Conservation (phyloP, 768 basidiomycete species). For the Termitomyces sp. region DNA sequence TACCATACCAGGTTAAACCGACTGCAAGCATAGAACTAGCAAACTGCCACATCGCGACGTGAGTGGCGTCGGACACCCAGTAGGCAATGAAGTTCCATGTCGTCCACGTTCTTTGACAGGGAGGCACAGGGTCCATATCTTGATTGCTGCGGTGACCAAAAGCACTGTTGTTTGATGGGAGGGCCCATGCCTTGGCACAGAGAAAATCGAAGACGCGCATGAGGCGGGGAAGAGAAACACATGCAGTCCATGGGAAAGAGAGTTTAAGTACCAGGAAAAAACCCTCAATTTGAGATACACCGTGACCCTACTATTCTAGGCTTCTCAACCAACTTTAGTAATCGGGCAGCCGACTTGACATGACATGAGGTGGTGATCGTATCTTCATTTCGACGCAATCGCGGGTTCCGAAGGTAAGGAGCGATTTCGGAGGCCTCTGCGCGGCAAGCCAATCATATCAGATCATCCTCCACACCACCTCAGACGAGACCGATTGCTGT, state of each 20-base stretch:
- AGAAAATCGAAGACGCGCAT: background rate
- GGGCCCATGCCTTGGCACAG: slow-evolving; percentile 20
- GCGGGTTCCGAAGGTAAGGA: too few species aligned
- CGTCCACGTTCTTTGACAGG: slow-evolving; percentile 56
- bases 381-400: too few species aligned
- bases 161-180: slow-evolving; percentile 54
- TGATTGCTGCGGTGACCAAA: slow-evolving; percentile 60
- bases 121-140: slow-evolving; percentile 75
- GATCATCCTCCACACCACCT: too few species aligned
- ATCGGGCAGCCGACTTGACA: too few species aligned
- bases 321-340: too few species aligned
- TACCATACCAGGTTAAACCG: slow-evolving; percentile 59
- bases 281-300: too few species aligned
- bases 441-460: too few species aligned
- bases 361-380: too few species aligned
- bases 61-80: slow-evolving; percentile 49
- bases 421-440: too few species aligned
- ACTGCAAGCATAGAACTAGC: slow-evolving; percentile 71
- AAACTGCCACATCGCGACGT: slow-evolving; percentile 50
- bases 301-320: too few species aligned
- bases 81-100: slow-evolving; percentile 63
- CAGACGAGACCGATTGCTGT: too few species aligned
- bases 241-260: background rate
- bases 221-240: background rate
- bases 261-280: background rate